Base-by-base conservation (phyloP, 1,284 basidiomycete species). In the Tremellales sp. region DNA sequence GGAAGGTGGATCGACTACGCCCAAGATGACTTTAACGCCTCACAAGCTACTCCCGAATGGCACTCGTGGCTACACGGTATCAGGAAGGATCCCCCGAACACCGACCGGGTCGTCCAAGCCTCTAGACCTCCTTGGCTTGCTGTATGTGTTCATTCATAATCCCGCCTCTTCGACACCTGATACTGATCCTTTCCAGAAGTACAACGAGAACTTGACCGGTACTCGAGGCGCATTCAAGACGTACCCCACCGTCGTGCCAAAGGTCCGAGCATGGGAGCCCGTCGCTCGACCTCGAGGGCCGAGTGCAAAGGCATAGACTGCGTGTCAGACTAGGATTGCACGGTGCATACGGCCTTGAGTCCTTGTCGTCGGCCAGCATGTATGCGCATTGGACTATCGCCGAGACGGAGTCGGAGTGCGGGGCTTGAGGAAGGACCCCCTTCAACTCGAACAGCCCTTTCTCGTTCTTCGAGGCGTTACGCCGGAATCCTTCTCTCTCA, bases 31-130 rank as follows among this genome's bases (percentile, higher is more conserved):
- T 85, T 81, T 74, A 87, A 94, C 67, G 88, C 87, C 10, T 82
- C 88, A 0, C 92, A 97, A 78, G 84, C 93, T 31, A 87, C 90
- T 26, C 81, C 90, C 2, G 90, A 92, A 74, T 96, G 93, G 93
- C 90, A 93, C 74, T 83, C 90, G 7, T 97, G 92, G 92, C 74
- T 96, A 25, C 79, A 80, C n/a, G 89, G 94, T 68, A 94, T 93
- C 65, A 87, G 92, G 43, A 81, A 83, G 59, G 80, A 84, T 35
- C 81, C 89, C 5, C 93, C 92, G 1, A 76, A 80, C 2, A 78
- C 85, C 57, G 93, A 96, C 66, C 69, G 78, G 0, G 75, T 89
- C 27, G 75, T 92, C 68, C 79, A 85, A 66, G 80, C 78, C 46
- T 69, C 80, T 43, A 80, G 82, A 37, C 89, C 85, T 5, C 74